Evolutionary conservation across 2,329 filamentous ascomycete genomes (phyloP), one percentile per base, ranked within the genome.

Genomic region (Diaporthe sp.): DNA sequence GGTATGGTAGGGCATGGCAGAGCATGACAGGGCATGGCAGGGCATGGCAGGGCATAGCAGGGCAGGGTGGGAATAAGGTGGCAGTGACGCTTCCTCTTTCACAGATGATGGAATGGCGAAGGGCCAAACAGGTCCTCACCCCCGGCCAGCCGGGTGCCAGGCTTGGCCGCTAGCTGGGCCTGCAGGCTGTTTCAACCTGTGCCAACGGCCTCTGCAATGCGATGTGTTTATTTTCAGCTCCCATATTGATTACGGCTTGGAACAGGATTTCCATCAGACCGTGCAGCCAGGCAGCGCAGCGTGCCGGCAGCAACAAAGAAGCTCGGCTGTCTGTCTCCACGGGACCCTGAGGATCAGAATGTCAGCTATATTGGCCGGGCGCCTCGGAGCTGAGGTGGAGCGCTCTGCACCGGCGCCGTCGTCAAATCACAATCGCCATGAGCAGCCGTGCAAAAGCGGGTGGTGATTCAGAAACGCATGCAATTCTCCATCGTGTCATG

Each of bases 391-490:
- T 69, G 46, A 22, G 34, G 46, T 53, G 65, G 46, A 69, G 44
- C 46, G 49, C 65, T 28, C 13, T 28, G 59, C 39, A 13, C n/a
- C 15, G 59, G 59, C n/a, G 31, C 46, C 31, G 46, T 69, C 65
- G 65, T 69, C 65, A 69, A 69, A 69, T 69, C 65, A 69, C 65
- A 69, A 34, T 69, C 65, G 46, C 46, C 19, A 42, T 69, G 31
- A 3, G 19, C 46, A 39, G 49, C 22, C 65, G 46, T 69, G 65
- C 28, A 19, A 53, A 69, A 69, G 49, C 65, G 46, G 62, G 65
- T 55, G 65, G 46, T 68, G 62, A 68, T 68, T 68, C 62, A 39
- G 62, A 68, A 53, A 68, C 39, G 62, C 62, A 68, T 68, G 62
- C 62, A 25, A 37, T 39, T 68, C 62, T 10, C 62, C 62, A 68